phyloP scores from a whole-genome alignment of 805 yeast genomes.

The Saturnispora mendoncae region DNA sequence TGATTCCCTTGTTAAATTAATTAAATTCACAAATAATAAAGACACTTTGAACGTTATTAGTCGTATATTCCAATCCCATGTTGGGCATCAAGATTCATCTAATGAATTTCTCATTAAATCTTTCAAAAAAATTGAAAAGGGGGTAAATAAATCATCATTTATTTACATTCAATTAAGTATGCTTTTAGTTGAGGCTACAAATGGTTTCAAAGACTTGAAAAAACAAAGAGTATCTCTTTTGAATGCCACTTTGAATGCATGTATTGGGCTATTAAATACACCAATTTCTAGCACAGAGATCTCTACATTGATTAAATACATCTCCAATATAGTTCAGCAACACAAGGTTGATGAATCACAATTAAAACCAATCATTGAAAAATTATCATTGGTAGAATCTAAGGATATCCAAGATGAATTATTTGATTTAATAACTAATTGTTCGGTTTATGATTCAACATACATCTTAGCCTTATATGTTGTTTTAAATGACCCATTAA shows the following conservation, averaged over 20 bases:
- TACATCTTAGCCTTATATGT: slow-evolving; percentile 21
- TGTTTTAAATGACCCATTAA: slow-evolving; percentile 10
- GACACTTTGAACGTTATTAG: slow-evolving; percentile 26
- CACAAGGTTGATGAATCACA: neutral
- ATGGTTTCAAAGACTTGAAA: neutral
- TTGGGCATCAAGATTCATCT: slow-evolving; percentile 26
- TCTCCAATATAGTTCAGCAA: slow-evolving; percentile 1
- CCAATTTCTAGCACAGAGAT: neutral
- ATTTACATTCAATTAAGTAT: slow-evolving; percentile 1
- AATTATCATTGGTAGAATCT: slow-evolving; percentile 11
- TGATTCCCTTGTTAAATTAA: slow-evolving; percentile 11
- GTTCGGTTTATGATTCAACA: slow-evolving; percentile 14
- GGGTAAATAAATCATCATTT: neutral
- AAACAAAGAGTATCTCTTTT: neutral
- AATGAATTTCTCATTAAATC: slow-evolving; percentile 17
- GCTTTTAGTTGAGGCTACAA: neutral
- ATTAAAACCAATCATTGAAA: slow-evolving; percentile 12
- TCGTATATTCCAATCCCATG: slow-evolving; percentile 33
- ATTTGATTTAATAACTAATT: slow-evolving; percentile 14
- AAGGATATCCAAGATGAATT: slow-evolving; percentile 9
- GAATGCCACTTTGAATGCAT: neutral
- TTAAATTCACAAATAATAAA: slow-evolving; percentile 7
- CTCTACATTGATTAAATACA: neutral
- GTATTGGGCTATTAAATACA: neutral
- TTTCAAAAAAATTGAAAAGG: slow-evolving; percentile 5